A percentile compares a stretch with the other conserved stretches of the same genome.
Conservation (phyloP, 371 early-diverging fungal species). For the Mortierella sp. region DNA sequence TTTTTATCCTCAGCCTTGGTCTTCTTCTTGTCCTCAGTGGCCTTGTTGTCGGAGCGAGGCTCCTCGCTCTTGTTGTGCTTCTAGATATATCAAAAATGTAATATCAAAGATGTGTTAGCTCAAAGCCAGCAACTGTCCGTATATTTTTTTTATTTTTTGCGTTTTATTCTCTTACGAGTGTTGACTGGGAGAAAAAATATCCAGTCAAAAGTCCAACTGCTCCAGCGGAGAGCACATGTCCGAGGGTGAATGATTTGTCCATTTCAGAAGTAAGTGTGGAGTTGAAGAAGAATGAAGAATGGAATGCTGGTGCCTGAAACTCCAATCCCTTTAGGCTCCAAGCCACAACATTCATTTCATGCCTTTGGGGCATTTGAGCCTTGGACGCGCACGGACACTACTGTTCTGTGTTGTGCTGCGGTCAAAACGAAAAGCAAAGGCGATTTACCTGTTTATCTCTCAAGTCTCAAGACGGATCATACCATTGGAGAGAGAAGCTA, state of each 20-base stretch:
- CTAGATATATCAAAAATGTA: conserved; percentile 1
- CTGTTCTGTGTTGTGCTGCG: neutral
- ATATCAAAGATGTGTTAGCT: neutral
- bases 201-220: conserved; percentile 52
- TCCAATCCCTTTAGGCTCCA: neutral
- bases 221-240: conserved; percentile 46
- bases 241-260: conserved; percentile 54
- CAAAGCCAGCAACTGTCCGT: neutral
- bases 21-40: neutral
- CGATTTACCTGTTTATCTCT: neutral
- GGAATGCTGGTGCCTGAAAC: conserved; percentile 4
- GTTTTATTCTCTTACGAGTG: conserved; percentile 13
- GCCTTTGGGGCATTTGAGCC: neutral
- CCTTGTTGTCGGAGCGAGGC: neutral
- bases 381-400: conserved; percentile 1
- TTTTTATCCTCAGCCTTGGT: conserved; percentile 17
- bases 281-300: neutral
- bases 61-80: conserved; percentile 16
- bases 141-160: neutral
- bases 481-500: neutral
- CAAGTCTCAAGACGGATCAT: neutral
- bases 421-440: neutral
- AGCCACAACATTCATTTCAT: conserved; percentile 2
- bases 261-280: conserved; percentile 8
- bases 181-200: conserved; percentile 25